phyloP scores from a whole-genome alignment of 2,329 filamentous ascomycete species.

The Escovopsis weberi region DNA sequence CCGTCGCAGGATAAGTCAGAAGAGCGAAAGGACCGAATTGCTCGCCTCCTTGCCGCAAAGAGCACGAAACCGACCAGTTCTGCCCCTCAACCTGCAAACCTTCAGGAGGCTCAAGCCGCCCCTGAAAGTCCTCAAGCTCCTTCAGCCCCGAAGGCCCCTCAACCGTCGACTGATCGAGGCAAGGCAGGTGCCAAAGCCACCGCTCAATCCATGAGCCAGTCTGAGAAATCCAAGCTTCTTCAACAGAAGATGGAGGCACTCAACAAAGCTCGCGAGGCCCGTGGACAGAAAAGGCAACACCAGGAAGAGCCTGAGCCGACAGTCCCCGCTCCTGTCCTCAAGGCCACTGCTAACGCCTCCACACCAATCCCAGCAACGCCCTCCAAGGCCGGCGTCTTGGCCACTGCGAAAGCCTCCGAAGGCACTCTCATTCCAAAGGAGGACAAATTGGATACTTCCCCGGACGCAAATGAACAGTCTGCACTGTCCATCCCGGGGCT shows the following conservation, averaged over 20 bases:
- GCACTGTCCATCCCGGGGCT: conserved; percentile 22
- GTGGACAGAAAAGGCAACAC: conserved; percentile 15
- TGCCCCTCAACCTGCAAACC: background rate
- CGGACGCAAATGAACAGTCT: conserved; percentile 2
- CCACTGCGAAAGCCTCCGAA: no score
- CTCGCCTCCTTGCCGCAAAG: conserved; percentile 60
- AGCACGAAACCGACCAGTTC: conserved; percentile 6
- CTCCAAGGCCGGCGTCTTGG: background rate
- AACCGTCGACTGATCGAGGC: background rate
- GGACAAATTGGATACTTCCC: background rate
- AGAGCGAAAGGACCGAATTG: conserved; percentile 63
- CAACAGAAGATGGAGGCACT: conserved; percentile 68
- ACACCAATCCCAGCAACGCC: background rate
- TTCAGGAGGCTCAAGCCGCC: background rate
- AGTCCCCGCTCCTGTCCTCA: background rate
- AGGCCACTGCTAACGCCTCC: no score
- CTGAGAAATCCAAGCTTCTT: conserved; percentile 58
- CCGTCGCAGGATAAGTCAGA: conserved; percentile 27
- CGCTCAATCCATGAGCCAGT: conserved; percentile 23
- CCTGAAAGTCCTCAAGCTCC: background rate
- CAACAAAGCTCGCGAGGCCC: conserved; percentile 39
- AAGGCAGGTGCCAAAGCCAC: conserved; percentile 11
- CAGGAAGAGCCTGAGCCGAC: conserved; percentile 3
- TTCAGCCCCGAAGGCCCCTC: conserved; percentile 1
- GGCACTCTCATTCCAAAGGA: background rate